Evolutionary conservation across 192 early-diverging fungal genomes (phyloP).

Genomic region (Kappamyces sp.): DNA sequence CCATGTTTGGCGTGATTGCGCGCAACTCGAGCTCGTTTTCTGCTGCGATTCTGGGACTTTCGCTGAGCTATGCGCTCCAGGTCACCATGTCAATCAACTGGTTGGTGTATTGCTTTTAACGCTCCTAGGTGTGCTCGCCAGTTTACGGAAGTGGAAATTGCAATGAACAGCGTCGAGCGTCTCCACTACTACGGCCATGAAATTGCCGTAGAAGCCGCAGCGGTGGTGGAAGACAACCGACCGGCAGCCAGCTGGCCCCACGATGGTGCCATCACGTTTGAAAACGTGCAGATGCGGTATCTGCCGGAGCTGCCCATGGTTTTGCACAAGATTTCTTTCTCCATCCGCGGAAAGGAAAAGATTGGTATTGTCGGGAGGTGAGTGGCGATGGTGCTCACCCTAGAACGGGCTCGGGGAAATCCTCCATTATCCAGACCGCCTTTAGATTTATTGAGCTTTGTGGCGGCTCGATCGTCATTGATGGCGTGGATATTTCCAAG

Average conservation of each 20-base stretch:
- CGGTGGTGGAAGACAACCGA: constrained; percentile 20
- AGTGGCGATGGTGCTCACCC: constrained; percentile 10
- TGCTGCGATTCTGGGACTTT: constrained; percentile 71
- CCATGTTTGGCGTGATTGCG: constrained; percentile 62
- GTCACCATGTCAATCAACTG: constrained; percentile 72
- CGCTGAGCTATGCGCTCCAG: constrained; percentile 73
- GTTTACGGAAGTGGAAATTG: constrained; percentile 55
- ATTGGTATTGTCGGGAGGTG: constrained; percentile 46
- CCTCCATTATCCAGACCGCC: constrained; percentile 22
- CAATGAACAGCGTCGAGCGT: constrained; percentile 44
- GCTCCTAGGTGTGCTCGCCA: constrained; percentile 59
- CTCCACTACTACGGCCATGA: constrained; percentile 33
- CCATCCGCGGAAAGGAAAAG: constrained; percentile 32
- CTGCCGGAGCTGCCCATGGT: constrained; percentile 42
- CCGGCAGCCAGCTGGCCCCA: constrained; percentile 42
- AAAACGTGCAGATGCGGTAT: constrained; percentile 41
- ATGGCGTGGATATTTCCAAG: constrained; percentile 36
- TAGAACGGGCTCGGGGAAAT: constrained; percentile 28
- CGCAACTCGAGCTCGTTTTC: constrained; percentile 37
- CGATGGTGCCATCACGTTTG: constrained; percentile 39
- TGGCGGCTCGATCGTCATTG: constrained; percentile 30
- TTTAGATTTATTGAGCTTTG: constrained; percentile 35
- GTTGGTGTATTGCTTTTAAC: too few relatives aligned
- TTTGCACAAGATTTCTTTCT: constrained; percentile 34
- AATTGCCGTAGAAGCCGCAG: constrained; percentile 13